Evolutionary conservation across 1,139 yeast species (phyloP).

Genomic region (Komagataea norvegica): DNA sequence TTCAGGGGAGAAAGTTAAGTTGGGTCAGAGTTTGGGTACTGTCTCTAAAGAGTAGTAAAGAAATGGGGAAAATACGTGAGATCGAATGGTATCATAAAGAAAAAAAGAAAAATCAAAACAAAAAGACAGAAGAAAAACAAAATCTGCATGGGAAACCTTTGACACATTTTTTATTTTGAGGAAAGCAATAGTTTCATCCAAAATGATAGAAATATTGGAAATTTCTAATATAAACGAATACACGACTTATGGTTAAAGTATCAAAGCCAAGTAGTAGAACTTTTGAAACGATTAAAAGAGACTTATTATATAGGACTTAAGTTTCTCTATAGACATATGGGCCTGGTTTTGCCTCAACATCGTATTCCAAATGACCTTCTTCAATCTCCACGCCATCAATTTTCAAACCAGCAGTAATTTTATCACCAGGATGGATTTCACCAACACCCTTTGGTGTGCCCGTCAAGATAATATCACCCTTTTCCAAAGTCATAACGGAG

Average conservation of each 20-base stretch:
- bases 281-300: no score
- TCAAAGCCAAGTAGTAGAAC: no score
- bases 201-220: background rate
- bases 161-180: no score
- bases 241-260: constrained; percentile 8
- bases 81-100: background rate
- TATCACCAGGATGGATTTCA: constrained; percentile 70
- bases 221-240: constrained; percentile 3
- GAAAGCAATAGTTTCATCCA: no score
- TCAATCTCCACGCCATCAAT: constrained; percentile 53
- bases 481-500: constrained; percentile 79
- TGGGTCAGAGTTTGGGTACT: constrained; percentile 80
- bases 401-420: constrained; percentile 50
- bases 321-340: constrained; percentile 64
- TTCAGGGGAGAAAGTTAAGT: constrained; percentile 71
- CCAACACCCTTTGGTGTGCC: constrained; percentile 99
- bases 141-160: no score
- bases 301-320: no score
- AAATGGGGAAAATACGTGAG: background rate
- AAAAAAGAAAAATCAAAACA: no score
- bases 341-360: constrained; percentile 70
- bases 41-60: constrained; percentile 23
- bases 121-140: no score
- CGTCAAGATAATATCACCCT: constrained; percentile 86
- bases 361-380: constrained; percentile 48